Percentiles rank a stretch among this genome's conserved stretches.
Evolutionary conservation across 768 basidiomycete genomes (phyloP).

Genomic region (Hebeloma cylindrosporum): DNA sequence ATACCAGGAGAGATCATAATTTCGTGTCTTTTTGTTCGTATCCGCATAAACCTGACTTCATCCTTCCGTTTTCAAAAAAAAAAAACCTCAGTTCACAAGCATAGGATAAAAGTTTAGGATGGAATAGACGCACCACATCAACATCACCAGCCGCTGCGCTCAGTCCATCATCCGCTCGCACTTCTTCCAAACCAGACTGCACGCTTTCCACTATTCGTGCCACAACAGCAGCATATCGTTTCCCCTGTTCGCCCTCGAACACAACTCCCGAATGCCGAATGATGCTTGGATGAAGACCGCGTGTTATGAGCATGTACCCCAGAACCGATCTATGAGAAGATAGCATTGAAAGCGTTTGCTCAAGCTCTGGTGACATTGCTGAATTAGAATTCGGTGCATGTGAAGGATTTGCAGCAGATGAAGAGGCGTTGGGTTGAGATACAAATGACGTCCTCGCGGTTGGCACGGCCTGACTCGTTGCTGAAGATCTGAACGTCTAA

Average conservation of each 20-base stretch:
- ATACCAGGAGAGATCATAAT: constrained; percentile 92
- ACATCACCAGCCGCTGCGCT: constrained; percentile 32
- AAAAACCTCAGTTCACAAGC: background rate
- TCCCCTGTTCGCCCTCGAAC: constrained; percentile 83
- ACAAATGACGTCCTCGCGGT: constrained; percentile 30
- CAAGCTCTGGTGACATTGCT: constrained; percentile 73
- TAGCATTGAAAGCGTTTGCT: constrained; percentile 72
- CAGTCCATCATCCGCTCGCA: constrained; percentile 54
- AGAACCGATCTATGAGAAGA: constrained; percentile 83
- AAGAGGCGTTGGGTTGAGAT: constrained; percentile 25
- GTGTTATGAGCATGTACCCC: constrained; percentile 82
- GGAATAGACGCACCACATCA: constrained; percentile 50
- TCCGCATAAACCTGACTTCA: constrained; percentile 83
- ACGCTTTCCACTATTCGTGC: constrained; percentile 78
- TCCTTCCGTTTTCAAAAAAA: constrained; percentile 49
- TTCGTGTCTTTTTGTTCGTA: constrained; percentile 89
- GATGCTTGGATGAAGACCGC: constrained; percentile 71
- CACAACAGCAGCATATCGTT: constrained; percentile 70
- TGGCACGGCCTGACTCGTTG: constrained; percentile 8
- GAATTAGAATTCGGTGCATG: constrained; percentile 17
- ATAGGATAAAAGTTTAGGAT: constrained; percentile 4
- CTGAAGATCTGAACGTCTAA: constrained; percentile 13
- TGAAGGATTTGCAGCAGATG: constrained; percentile 21
- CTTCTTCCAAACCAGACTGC: constrained; percentile 75
- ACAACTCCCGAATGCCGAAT: constrained; percentile 83